These are phyloP conservation scores for Globisporangium paroecandrum DNA, from an alignment of 352 stramenopile genomes.

Conservation along the genomic window DNA sequence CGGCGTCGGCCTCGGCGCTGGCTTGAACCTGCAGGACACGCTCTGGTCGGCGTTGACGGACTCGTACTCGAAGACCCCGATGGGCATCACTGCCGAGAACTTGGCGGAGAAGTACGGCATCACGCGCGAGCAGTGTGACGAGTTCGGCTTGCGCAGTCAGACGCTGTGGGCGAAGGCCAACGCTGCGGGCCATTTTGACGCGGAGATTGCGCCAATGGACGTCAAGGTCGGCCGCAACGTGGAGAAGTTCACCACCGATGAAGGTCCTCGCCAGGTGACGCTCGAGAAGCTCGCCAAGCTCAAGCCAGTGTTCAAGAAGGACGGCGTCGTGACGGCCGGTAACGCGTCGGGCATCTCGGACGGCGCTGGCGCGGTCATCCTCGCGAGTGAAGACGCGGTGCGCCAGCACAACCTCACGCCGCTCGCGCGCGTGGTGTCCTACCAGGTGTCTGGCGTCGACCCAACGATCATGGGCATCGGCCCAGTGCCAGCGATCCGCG, in stretches of 20 bases:
- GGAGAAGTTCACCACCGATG: conserved; percentile 67
- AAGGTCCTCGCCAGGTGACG: conserved; percentile 78
- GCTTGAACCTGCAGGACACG: conserved; percentile 92
- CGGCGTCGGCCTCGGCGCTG: conserved; percentile 90
- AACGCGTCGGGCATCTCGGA: conserved; percentile 97
- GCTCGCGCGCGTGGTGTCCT: conserved; percentile 91
- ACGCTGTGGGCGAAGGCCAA: conserved; percentile 90
- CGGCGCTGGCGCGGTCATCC: conserved; percentile 92
- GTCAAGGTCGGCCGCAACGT: conserved; percentile 92
- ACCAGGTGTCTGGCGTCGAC: conserved; percentile 92
- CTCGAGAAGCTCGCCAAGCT: conserved; percentile 89
- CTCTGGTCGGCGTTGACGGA: conserved; percentile 97
- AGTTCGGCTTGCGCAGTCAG: conserved; percentile 93
- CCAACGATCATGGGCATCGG: conserved; percentile 98
- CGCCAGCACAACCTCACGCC: conserved; percentile 92
- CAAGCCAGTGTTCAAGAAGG: conserved; percentile 97
- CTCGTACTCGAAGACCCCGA: conserved; percentile 92
- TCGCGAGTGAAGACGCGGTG: conserved; percentile 93
- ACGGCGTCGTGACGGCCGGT: conserved; percentile 95
- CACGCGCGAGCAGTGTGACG: conserved; percentile 93
- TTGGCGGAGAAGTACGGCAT: conserved; percentile 95
- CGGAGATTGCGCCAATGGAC: conserved; percentile 91
- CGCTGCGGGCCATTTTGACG: conserved; percentile 90
- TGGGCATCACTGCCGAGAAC: conserved; percentile 99
- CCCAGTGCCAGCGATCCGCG: conserved; percentile 92